These are phyloP conservation scores for Acer campestre DNA, from an alignment of 345 rosid genomes.

Conservation along the genomic window DNA sequence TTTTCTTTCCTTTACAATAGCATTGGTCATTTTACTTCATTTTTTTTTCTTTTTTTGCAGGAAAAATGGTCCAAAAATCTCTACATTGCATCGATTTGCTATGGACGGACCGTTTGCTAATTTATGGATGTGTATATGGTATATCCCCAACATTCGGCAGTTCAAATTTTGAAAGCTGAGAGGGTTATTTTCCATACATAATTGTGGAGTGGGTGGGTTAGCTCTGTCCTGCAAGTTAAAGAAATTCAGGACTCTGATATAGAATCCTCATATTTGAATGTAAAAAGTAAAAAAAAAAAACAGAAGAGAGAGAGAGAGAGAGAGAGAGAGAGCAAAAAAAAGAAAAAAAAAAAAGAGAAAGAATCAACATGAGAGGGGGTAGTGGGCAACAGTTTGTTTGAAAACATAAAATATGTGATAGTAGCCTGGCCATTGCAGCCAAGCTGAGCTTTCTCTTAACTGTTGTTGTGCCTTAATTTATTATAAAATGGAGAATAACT, in stretches of 20 bases:
- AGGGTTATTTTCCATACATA: conserved; percentile 21
- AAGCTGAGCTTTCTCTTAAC: conserved; percentile 7
- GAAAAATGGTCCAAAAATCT: conserved; percentile 75
- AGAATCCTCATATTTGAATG: conserved; percentile 26
- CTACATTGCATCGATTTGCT: conserved; percentile 67
- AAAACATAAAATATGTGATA: conserved; percentile 21
- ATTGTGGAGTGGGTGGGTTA: conserved; percentile 19
- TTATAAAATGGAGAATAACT: conserved; percentile 17
- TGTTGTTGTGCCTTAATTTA: conserved; percentile 31
- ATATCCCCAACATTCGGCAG: conserved; percentile 12
- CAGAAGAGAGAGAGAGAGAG: background rate
- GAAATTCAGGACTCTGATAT: conserved; percentile 22
- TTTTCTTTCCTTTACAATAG: background rate
- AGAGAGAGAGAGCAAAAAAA: background rate
- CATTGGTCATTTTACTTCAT: background rate
- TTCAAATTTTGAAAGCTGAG: conserved; percentile 38
- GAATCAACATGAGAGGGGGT: conserved; percentile 15
- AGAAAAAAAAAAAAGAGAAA: background rate
- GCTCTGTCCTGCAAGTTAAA: conserved; percentile 18
- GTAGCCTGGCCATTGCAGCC: conserved; percentile 17
- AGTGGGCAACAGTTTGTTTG: conserved; percentile 29
- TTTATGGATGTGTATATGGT: conserved; percentile 19
- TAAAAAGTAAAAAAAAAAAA: conserved; percentile 22
- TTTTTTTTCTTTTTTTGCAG: conserved; percentile 33
- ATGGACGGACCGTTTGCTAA: conserved; percentile 73